These are phyloP conservation scores for Fusarium fujikuroi DNA, from an alignment of 2,329 filamentous ascomycete genomes.

Conservation along the genomic window DNA sequence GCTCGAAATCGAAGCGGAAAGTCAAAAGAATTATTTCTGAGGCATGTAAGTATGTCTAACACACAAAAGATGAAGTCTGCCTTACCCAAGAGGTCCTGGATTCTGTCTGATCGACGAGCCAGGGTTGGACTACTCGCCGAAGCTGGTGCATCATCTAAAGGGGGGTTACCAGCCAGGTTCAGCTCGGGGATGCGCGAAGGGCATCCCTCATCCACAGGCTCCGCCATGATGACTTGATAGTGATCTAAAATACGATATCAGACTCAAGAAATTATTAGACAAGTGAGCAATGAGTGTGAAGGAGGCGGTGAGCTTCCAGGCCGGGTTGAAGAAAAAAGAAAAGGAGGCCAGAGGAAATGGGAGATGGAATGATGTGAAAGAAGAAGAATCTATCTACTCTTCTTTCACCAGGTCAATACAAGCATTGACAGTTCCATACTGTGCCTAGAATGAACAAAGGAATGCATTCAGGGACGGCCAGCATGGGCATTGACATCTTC, in stretches of 20 bases:
- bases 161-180: background rate
- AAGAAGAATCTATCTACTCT: background rate
- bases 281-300: background rate
- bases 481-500: conserved; percentile 6
- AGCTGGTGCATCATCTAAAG: background rate
- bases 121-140: background rate
- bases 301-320: background rate
- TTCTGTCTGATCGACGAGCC: conserved; percentile 4
- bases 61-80: too few species aligned
- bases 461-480: background rate
- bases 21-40: conserved; percentile 23
- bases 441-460: conserved; percentile 13
- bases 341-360: background rate
- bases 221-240: conserved; percentile 5
- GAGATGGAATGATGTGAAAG: conserved; percentile 3
- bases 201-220: conserved; percentile 9
- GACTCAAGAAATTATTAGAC: background rate
- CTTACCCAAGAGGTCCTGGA: conserved; percentile 19
- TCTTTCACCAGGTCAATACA: background rate
- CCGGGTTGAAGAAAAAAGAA: background rate
- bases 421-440: conserved; percentile 2
- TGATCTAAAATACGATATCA: background rate
- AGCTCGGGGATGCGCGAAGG: background rate
- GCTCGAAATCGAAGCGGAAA: conserved; percentile 21
- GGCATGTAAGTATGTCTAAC: background rate